These are phyloP conservation scores for Euphorbia peplus DNA, from an alignment of 345 rosid species.

Conservation along the genomic window DNA sequence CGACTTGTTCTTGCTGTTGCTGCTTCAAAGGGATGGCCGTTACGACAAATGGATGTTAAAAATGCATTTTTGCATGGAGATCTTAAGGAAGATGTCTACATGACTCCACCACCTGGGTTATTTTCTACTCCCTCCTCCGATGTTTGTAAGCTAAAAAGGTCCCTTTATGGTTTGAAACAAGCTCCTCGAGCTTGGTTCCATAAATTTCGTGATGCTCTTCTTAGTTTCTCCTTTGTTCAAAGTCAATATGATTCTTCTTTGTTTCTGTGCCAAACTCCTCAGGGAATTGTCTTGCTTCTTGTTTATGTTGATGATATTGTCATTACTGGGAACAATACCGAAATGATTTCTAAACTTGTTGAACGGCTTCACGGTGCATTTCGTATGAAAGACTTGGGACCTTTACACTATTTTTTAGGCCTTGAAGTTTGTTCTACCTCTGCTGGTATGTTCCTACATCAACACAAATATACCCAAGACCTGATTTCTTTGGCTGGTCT, in stretches of 20 bases:
- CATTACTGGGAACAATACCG: neutral
- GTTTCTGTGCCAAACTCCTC: neutral
- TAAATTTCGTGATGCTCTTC: neutral
- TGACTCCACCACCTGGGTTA: neutral
- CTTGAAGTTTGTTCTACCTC: neutral
- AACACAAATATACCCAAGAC: neutral
- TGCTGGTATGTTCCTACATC: neutral
- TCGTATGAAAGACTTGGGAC: neutral
- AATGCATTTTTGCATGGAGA: neutral
- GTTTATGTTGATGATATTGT: neutral
- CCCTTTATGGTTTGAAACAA: neutral
- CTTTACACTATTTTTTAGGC: neutral
- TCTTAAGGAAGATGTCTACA: neutral
- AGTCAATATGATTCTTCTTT: neutral
- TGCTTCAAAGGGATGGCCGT: slow-evolving; percentile 3
- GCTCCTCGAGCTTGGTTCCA: neutral
- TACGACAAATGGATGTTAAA: neutral
- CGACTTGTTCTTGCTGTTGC: slow-evolving; percentile 4
- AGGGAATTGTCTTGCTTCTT: neutral
- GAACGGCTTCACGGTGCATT: neutral
- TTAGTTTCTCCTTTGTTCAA: neutral
- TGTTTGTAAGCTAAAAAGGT: neutral
- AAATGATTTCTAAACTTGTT: neutral
- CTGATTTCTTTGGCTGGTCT: neutral
- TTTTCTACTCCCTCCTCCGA: no score